These are phyloP conservation scores for Trebouxia gelatinosa DNA, from an alignment of 163 green algal genomes.

Conservation along the genomic window DNA sequence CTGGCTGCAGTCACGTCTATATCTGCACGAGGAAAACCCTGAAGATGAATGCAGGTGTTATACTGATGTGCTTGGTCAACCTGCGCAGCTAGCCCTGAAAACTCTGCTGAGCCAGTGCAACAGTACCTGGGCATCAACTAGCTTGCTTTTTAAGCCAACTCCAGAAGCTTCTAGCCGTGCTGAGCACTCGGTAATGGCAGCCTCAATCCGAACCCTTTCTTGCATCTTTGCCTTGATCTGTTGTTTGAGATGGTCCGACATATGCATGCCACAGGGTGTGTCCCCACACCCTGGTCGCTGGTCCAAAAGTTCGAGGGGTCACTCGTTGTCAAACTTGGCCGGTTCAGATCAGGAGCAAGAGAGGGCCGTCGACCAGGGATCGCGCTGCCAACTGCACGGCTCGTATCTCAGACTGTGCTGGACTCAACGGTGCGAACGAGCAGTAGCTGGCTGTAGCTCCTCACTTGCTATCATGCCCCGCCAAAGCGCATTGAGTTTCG, in stretches of 20 bases:
- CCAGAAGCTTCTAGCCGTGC: slow-evolving; percentile 23
- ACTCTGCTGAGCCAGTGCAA: not conserved
- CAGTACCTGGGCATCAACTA: slow-evolving; percentile 10
- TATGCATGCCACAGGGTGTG: slow-evolving; percentile 3
- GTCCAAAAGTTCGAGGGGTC: too few species aligned
- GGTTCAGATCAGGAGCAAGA: too few species aligned
- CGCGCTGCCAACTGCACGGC: too few species aligned
- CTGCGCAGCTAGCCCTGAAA: not conserved
- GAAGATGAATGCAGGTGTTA: not conserved
- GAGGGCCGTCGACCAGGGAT: too few species aligned
- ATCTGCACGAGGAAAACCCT: slow-evolving; percentile 18
- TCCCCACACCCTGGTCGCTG: too few species aligned
- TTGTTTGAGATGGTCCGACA: slow-evolving; percentile 18
- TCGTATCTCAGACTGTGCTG: too few species aligned
- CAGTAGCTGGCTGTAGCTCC: too few species aligned
- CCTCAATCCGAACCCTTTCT: not conserved
- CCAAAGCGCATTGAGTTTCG: too few species aligned
- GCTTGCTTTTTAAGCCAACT: not conserved
- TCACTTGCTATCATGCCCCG: too few species aligned
- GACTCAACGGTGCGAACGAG: too few species aligned
- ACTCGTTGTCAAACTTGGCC: too few species aligned
- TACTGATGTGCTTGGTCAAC: not conserved
- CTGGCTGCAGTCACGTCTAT: slow-evolving; percentile 5
- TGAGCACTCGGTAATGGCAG: not conserved
- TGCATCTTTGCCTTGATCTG: slow-evolving; percentile 18